A percentile compares a stretch with the other conserved stretches of the same genome.
Evolutionary conservation across 2,329 filamentous ascomycete genomes (phyloP).

Genomic region (Pseudogymnoascus sp.): DNA sequence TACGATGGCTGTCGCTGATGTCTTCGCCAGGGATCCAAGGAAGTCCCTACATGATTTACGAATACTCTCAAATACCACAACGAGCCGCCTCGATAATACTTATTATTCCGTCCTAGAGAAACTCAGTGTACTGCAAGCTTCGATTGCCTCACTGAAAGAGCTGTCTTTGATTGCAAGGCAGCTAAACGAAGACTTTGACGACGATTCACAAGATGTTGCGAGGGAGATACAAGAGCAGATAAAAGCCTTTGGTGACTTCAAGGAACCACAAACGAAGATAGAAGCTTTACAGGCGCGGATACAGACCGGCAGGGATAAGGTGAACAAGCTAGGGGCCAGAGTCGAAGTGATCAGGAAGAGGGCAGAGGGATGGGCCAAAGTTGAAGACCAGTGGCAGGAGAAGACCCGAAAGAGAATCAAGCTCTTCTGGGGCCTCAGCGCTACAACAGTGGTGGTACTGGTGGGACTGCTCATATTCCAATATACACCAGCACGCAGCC

Average conservation of each 20-base stretch:
- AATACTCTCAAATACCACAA: slow-evolving; percentile 55
- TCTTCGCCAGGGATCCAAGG: slow-evolving; percentile 41
- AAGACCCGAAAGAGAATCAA: slow-evolving; percentile 57
- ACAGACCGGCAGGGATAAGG: slow-evolving; percentile 50
- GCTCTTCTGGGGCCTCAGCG: slow-evolving; percentile 56
- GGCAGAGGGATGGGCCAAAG: slow-evolving; percentile 61
- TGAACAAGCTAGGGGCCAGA: slow-evolving; percentile 53
- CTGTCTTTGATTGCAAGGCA: slow-evolving; percentile 56
- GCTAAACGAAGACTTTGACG: slow-evolving; percentile 52
- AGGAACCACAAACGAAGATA: slow-evolving; percentile 59
- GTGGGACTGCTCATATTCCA: slow-evolving; percentile 38
- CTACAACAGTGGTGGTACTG: slow-evolving; percentile 37
- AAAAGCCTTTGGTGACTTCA: slow-evolving; percentile 53
- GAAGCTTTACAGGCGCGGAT: slow-evolving; percentile 56
- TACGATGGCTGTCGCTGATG: slow-evolving; percentile 11
- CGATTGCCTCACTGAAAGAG: slow-evolving; percentile 58
- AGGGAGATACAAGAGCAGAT: slow-evolving; percentile 50
- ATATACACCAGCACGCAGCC: slow-evolving; percentile 18
- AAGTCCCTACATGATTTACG: slow-evolving; percentile 49
- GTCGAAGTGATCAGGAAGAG: slow-evolving; percentile 57
- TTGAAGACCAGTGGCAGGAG: slow-evolving; percentile 63
- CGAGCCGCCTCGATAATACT: slow-evolving; percentile 62
- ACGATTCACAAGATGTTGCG: slow-evolving; percentile 52
- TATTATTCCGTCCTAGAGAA: slow-evolving; percentile 70
- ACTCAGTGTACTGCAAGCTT: slow-evolving; percentile 56